Conservation (phyloP, 768 basidiomycete genomes). For the Arthromyces matolae region DNA sequence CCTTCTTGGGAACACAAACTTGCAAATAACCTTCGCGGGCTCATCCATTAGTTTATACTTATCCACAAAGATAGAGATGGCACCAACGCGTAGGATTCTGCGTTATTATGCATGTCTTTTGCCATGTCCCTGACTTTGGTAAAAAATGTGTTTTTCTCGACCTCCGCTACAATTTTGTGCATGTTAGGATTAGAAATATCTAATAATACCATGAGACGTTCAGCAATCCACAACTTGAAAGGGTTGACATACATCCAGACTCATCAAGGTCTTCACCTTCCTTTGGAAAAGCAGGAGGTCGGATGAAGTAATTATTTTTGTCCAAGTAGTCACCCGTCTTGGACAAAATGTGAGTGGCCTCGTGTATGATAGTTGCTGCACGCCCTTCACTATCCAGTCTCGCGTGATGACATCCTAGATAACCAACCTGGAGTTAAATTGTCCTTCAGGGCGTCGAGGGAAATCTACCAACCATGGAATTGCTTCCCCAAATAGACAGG, state of each 20-base stretch:
- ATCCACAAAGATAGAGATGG: too few species aligned
- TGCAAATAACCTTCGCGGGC: too few species aligned
- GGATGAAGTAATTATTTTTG: not conserved
- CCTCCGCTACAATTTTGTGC: not conserved
- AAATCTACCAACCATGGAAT: too few species aligned
- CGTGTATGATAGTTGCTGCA: not conserved
- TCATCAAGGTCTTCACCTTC: not conserved
- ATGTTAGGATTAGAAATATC: not conserved
- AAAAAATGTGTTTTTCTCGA: not conserved
- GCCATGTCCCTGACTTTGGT: not conserved
- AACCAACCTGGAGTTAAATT: too few species aligned
- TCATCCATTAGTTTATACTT: too few species aligned
- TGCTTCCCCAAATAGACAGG: too few species aligned
- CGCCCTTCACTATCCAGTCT: not conserved
- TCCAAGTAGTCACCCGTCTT: not conserved
- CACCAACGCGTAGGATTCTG: slow-evolving; percentile 2
- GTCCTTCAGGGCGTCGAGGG: not conserved
- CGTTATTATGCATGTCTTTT: not conserved
- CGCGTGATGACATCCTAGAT: too few species aligned
- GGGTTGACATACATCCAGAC: not conserved
- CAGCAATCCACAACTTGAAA: not conserved
- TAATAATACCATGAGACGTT: not conserved
- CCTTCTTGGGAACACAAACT: too few species aligned
- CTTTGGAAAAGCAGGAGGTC: not conserved
- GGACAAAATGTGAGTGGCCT: not conserved